Evolutionary conservation across 495 filamentous ascomycete genomes (phyloP).

Genomic region (Penicillium fimorum): DNA sequence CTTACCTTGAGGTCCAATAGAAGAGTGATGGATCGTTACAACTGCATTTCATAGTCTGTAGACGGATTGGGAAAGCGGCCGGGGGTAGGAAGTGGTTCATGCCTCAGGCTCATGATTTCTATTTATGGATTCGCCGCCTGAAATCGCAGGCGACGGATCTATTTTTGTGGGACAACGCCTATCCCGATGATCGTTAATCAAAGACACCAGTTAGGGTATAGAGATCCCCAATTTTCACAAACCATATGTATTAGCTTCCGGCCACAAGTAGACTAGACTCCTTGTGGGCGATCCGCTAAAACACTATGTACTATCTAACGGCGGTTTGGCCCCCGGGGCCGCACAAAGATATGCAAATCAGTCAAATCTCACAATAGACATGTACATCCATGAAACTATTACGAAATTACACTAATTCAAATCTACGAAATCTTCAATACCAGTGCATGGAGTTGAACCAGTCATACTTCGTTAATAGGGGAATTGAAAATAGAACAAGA

Average conservation of each 20-base stretch:
- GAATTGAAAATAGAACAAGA: slow-evolving; percentile 38
- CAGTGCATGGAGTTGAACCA: slow-evolving; percentile 31
- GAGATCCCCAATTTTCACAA: neutral
- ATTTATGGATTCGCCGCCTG: slow-evolving; percentile 22
- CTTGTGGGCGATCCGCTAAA: neutral
- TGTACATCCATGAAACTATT: neutral
- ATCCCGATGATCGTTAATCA: neutral
- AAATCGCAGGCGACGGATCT: neutral
- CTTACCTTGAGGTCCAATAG: neutral
- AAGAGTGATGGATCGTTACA: slow-evolving; percentile 15
- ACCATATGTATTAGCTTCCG: neutral
- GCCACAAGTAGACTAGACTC: slow-evolving; percentile 1
- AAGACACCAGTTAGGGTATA: neutral
- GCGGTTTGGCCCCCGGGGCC: neutral
- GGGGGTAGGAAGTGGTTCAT: slow-evolving; percentile 6
- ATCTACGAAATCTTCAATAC: slow-evolving; percentile 16
- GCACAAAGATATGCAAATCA: neutral
- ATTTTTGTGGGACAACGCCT: slow-evolving; percentile 6
- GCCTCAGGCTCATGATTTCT: slow-evolving; percentile 21
- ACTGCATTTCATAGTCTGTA: slow-evolving; percentile 22
- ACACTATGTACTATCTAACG: neutral
- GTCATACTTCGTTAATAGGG: slow-evolving; percentile 48
- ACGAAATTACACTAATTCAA: neutral
- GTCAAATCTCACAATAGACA: neutral
- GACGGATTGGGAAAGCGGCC: slow-evolving; percentile 31